These are phyloP conservation scores for Pezicula carpinea DNA, from an alignment of 2,329 filamentous ascomycete species.

Conservation along the genomic window DNA sequence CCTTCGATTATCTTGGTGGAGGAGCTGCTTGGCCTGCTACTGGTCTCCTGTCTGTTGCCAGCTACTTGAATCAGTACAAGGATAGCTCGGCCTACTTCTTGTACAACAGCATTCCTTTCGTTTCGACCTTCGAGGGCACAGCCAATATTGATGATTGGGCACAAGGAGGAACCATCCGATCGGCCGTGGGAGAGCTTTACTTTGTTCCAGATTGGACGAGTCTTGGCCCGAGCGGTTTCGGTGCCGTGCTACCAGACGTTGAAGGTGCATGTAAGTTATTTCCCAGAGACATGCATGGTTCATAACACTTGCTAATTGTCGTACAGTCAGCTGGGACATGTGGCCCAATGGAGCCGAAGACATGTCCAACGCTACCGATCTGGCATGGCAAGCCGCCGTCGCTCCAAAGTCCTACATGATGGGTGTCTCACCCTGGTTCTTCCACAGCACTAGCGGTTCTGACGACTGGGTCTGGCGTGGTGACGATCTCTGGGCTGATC, in stretches of 20 bases:
- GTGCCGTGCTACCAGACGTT: constrained; percentile 25
- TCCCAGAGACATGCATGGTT: neutral
- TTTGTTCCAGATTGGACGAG: constrained; percentile 45
- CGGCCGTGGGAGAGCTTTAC: constrained; percentile 28
- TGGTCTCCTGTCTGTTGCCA: constrained; percentile 18
- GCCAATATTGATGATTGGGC: constrained; percentile 38
- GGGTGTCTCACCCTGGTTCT: constrained; percentile 56
- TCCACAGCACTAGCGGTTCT: constrained; percentile 49
- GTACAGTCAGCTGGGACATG: constrained; percentile 36
- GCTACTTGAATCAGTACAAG: constrained; percentile 28
- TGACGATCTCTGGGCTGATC: constrained; percentile 56
- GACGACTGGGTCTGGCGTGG: constrained; percentile 62
- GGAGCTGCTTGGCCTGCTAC: constrained; percentile 21
- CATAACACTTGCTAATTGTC: neutral
- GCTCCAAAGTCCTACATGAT: constrained; percentile 44
- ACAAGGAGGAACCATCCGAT: constrained; percentile 31
- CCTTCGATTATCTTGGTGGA: constrained; percentile 31
- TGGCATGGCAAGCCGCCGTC: constrained; percentile 33
- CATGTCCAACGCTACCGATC: constrained; percentile 33
- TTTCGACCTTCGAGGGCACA: constrained; percentile 48
- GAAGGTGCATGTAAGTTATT: constrained; percentile 28
- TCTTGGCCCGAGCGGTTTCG: constrained; percentile 28
- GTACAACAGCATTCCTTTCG: constrained; percentile 36
- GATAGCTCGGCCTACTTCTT: constrained; percentile 31
- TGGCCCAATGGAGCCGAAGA: constrained; percentile 34